Percentiles rank a stretch among this genome's conserved stretches.
phyloP scores from a whole-genome alignment of 2,329 filamentous ascomycete genomes.

The Microdochium trichocladiopsis region DNA sequence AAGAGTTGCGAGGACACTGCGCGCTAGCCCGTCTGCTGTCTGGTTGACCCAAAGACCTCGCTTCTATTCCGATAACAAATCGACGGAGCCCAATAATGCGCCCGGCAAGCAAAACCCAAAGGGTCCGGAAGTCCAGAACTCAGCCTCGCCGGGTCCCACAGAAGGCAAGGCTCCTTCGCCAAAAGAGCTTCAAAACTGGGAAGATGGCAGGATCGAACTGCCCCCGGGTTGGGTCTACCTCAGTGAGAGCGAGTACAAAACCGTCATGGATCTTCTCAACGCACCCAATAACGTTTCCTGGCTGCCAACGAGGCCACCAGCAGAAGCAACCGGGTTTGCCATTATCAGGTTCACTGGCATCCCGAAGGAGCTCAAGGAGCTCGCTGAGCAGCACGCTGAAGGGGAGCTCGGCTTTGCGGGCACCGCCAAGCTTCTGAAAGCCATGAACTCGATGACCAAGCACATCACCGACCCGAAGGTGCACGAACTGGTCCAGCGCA shows the following conservation, averaged over 20 bases:
- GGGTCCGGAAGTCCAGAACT: constrained; percentile 16
- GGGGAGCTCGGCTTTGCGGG: constrained; percentile 5
- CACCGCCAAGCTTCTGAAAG: constrained; percentile 8
- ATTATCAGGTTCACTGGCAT: constrained; percentile 9
- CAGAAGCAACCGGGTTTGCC: constrained; percentile 2
- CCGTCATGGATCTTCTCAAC: constrained; percentile 1
- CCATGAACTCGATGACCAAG: constrained; percentile 7
- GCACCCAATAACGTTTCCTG: neutral
- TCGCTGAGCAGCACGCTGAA: constrained; percentile 6
- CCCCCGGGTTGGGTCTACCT: constrained; percentile 21
- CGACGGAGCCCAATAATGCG: constrained; percentile 8
- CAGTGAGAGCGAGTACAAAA: constrained; percentile 9
- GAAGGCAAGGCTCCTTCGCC: constrained; percentile 10
- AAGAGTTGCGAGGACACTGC: constrained; percentile 13
- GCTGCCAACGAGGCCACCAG: neutral
- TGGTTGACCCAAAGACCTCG: constrained; percentile 14
- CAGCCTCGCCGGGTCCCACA: constrained; percentile 18
- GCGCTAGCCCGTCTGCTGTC: constrained; percentile 10
- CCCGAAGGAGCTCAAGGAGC: constrained; percentile 8
- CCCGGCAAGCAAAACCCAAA: constrained; percentile 2
- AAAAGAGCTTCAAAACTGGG: constrained; percentile 2
- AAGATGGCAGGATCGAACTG: constrained; percentile 9
- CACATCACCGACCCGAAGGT: neutral
- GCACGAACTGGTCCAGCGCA: neutral
- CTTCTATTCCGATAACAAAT: constrained; percentile 15